Percentiles rank a stretch among this genome's conserved stretches.
These are phyloP conservation scores for Tuber umbilicatum DNA, from an alignment of 495 filamentous ascomycete species.

Conservation along the genomic window DNA sequence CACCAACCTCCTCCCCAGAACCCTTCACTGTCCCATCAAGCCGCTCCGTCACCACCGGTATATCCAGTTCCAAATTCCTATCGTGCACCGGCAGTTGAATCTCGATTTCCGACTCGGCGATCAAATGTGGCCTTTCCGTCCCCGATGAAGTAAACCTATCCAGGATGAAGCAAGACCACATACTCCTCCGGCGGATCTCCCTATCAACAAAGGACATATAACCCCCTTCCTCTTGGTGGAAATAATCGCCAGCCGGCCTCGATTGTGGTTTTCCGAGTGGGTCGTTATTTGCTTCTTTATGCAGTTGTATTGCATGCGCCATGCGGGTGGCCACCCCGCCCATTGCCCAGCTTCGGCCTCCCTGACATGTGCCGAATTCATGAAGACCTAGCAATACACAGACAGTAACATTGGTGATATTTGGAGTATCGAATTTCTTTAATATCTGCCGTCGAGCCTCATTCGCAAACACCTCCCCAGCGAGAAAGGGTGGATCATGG, in stretches of 20 bases:
- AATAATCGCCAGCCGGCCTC: conserved; percentile 50
- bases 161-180: conserved; percentile 98
- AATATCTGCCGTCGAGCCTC: conserved; percentile 77
- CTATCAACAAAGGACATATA: conserved; percentile 84
- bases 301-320: conserved; percentile 91
- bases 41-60: conserved; percentile 79
- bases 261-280: conserved; percentile 49
- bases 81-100: conserved; percentile 89
- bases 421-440: conserved; percentile 84
- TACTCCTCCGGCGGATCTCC: conserved; percentile 83
- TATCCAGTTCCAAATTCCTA: conserved; percentile 81
- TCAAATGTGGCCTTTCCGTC: conserved; percentile 86
- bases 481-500: conserved; percentile 75
- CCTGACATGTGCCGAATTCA: conserved; percentile 95
- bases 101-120: conserved; percentile 78
- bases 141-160: conserved; percentile 95
- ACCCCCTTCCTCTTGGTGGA: conserved; percentile 44
- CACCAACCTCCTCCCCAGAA: conserved; percentile 53
- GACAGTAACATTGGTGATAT: conserved; percentile 88
- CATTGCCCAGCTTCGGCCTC: conserved; percentile 89
- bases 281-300: conserved; percentile 87
- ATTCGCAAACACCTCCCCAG: conserved; percentile 83
- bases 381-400: conserved; percentile 83
- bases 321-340: conserved; percentile 92
- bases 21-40: conserved; percentile 66